Percentiles rank a stretch among this genome's conserved stretches.
Conservation (phyloP, 192 early-diverging fungal genomes). For the Coemansia sp. region DNA sequence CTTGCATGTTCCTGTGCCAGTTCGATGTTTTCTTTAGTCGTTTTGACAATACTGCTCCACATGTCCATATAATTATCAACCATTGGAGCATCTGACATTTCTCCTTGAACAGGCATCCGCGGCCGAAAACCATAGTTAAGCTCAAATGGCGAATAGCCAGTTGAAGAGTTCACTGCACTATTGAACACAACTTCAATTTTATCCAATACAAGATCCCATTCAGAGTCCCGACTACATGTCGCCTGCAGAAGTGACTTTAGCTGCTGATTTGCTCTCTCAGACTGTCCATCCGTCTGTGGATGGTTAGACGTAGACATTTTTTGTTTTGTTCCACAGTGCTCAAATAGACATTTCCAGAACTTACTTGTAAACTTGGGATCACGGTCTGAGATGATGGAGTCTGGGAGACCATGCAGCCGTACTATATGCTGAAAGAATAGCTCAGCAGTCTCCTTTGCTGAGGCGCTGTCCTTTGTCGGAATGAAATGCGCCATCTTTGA, state of each 20-base stretch:
- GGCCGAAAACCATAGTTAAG: constrained; percentile 7
- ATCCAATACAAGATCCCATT: constrained; percentile 3
- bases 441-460: not conserved
- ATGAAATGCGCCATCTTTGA: constrained; percentile 16
- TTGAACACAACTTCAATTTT: not conserved
- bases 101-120: constrained; percentile 6
- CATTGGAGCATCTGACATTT: not conserved
- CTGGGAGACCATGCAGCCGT: constrained; percentile 3
- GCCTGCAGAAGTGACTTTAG: constrained; percentile 1
- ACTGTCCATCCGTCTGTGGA: constrained; percentile 7
- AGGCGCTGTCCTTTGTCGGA: not conserved
- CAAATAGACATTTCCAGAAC: constrained; percentile 7
- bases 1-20: not conserved
- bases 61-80: constrained; percentile 1
- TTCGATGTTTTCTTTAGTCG: not conserved
- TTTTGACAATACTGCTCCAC: not conserved
- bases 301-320: constrained; percentile 2
- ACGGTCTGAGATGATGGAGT: constrained; percentile 3
- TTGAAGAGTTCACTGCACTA: constrained; percentile 5
- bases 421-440: constrained; percentile 6
- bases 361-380: constrained; percentile 8
- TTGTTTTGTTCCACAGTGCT: not conserved
- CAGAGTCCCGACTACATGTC: not conserved
- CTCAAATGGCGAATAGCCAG: constrained; percentile 2
- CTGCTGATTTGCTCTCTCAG: constrained; percentile 9